phyloP scores from a whole-genome alignment of 2,329 filamentous ascomycete species.

The Fonsecaea pugnacius region DNA sequence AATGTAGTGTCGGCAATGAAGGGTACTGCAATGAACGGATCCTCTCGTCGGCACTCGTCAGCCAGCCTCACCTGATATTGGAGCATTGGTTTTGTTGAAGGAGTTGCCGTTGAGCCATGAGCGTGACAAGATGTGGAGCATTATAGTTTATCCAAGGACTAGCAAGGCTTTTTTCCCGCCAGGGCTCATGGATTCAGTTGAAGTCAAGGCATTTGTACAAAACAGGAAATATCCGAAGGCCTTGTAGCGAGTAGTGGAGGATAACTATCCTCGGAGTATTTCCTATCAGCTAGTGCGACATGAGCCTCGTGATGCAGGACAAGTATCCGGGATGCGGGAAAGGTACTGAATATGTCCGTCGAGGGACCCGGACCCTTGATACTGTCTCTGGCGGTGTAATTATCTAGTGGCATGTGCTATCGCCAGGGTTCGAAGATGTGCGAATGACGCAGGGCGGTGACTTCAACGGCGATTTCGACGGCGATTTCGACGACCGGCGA shows the following conservation, averaged over 20 bases:
- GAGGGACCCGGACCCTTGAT: background rate
- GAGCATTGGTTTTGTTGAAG: background rate
- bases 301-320: background rate
- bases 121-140: background rate
- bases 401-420: background rate
- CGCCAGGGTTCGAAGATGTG: too few relatives aligned
- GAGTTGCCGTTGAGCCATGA: background rate
- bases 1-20: background rate
- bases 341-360: background rate
- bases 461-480: too few relatives aligned
- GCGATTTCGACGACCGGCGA: too few relatives aligned
- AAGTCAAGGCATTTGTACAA: background rate
- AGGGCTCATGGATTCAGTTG: too few relatives aligned
- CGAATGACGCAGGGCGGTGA: too few relatives aligned
- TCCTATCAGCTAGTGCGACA: background rate
- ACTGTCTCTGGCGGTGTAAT: background rate
- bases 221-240: background rate
- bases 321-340: background rate
- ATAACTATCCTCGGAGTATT: background rate
- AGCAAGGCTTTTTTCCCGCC: background rate
- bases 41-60: background rate
- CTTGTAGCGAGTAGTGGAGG: background rate
- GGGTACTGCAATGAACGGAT: background rate
- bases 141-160: background rate
- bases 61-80: background rate